Percentiles rank a stretch among this genome's conserved stretches.
Evolutionary conservation across 2,329 filamentous ascomycete species (phyloP).

Genomic region (Verticillium zaregamsianum): DNA sequence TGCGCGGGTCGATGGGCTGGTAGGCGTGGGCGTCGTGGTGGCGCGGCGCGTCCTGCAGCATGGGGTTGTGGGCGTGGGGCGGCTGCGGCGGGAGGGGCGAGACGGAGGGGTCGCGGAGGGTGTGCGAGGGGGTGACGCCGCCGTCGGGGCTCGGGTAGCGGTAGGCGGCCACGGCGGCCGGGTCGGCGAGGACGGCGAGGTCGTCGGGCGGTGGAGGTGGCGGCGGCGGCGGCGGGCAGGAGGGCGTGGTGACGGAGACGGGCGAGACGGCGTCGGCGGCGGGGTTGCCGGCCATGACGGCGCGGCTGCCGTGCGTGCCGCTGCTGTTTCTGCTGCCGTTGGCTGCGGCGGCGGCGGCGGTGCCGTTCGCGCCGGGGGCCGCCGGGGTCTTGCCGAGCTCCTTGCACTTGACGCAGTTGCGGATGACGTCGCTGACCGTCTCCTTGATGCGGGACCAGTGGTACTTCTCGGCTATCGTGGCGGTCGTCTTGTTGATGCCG

Average conservation of each 20-base stretch:
- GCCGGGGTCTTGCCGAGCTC: constrained; percentile 60
- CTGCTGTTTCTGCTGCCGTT: neutral
- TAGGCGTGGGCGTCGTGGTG: constrained; percentile 26
- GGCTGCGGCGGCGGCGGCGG: neutral
- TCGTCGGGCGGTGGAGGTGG: neutral
- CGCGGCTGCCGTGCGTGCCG: neutral
- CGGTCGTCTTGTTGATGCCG: constrained; percentile 97
- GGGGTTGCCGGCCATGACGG: neutral
- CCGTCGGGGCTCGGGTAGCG: neutral
- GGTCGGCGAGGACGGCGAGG: neutral
- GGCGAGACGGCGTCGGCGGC: neutral
- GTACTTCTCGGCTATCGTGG: constrained; percentile 86
- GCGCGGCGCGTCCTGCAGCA: constrained; percentile 23
- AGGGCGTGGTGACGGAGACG: neutral
- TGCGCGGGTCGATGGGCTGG: constrained; percentile 57
- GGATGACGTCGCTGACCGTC: constrained; percentile 91
- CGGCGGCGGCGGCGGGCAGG: neutral
- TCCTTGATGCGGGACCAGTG: constrained; percentile 99
- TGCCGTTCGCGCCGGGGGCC: constrained; percentile 3
- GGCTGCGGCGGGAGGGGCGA: constrained; percentile 5
- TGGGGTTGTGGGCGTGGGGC: constrained; percentile 25
- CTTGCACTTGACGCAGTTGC: constrained; percentile 86
- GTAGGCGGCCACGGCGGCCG: neutral
- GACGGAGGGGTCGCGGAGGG: constrained; percentile 23
- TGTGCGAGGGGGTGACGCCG: constrained; percentile 31